Evolutionary conservation across 768 basidiomycete species (phyloP), one percentile per base, ranked within the genome.

Genomic region (Suillus lakei): DNA sequence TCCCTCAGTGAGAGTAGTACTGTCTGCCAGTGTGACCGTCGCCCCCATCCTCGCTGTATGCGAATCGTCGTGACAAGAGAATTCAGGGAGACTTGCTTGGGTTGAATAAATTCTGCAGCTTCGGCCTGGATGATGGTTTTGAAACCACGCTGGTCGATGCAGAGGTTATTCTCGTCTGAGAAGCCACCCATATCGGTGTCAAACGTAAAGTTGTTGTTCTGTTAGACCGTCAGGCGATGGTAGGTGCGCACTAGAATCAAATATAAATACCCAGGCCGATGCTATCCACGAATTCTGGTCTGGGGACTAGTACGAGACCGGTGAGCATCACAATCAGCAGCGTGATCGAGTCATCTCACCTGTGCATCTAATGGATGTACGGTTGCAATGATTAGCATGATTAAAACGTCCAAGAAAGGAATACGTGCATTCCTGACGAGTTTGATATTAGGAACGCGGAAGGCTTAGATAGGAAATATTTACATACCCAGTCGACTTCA

Each of bases 121-220:
- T 91, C 90, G 1, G 78, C 79, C 64, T 85, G 84, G 23, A 87
- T 81, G 46, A 89, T 72, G 32, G 82, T 76, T 63, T 82, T 85
- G 80, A 87, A 91, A 3, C 90, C 89, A 26, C 87, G 83, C 66
- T 83, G 87, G 68, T 91, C 90, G 56, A 87, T 80, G 15, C 79
- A 82, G 68, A 91, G 76, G 38, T 78, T 72, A 66, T 89, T 87
- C 26, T 78, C 78, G 32, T 80, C 79, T 1, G 88, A 86, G 70
- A 88, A 91, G 2, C 88, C 89, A 50, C 87, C 88, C 67, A 78
- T 76, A 70, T 81, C 80, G 0, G 78, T 71, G 50, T 83, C 77
- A 83, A 38, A 77, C 18, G 90, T 90, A 68, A 84, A 87, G 70
- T 91, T 91, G 69, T 89, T 87, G 59, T 83, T 85, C 88, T 88